Evolutionary conservation across 2,329 filamentous ascomycete genomes (phyloP).

Genomic region (Nemania abortiva): DNA sequence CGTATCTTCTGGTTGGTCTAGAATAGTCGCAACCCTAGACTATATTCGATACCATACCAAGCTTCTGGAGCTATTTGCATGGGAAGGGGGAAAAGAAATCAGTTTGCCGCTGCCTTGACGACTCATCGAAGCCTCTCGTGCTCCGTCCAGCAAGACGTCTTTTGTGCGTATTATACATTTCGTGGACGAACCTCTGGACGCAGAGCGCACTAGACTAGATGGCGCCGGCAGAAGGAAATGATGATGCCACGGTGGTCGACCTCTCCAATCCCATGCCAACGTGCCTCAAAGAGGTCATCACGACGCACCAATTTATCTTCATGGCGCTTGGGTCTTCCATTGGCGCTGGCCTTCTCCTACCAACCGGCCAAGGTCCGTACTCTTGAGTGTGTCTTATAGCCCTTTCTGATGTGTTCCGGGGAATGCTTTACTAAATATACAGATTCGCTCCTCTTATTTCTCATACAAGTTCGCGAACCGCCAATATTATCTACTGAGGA

Average conservation of each 20-base stretch:
- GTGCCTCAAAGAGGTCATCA: conserved; percentile 48
- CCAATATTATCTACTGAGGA: neutral
- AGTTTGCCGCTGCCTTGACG: neutral
- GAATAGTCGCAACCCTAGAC: too few relatives aligned
- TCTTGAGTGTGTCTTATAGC: neutral
- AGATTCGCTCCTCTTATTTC: neutral
- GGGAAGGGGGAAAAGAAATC: neutral
- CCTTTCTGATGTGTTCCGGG: neutral
- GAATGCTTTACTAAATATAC: neutral
- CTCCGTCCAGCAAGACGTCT: neutral
- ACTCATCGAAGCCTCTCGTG: neutral
- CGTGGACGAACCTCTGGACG: neutral
- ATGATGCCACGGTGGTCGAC: neutral
- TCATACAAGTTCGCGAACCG: neutral
- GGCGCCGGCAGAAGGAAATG: neutral
- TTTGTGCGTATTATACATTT: neutral
- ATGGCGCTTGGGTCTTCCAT: conserved; percentile 55
- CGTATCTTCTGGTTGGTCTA: neutral
- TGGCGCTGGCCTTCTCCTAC: conserved; percentile 54
- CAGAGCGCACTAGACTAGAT: neutral
- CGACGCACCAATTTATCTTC: conserved; percentile 53
- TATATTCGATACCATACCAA: neutral
- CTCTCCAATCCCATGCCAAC: neutral
- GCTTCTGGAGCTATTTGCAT: neutral
- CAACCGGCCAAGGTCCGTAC: conserved; percentile 44